These are phyloP conservation scores for Coemansia sp. DNA, from an alignment of 371 early-diverging fungal species.

Conservation along the genomic window DNA sequence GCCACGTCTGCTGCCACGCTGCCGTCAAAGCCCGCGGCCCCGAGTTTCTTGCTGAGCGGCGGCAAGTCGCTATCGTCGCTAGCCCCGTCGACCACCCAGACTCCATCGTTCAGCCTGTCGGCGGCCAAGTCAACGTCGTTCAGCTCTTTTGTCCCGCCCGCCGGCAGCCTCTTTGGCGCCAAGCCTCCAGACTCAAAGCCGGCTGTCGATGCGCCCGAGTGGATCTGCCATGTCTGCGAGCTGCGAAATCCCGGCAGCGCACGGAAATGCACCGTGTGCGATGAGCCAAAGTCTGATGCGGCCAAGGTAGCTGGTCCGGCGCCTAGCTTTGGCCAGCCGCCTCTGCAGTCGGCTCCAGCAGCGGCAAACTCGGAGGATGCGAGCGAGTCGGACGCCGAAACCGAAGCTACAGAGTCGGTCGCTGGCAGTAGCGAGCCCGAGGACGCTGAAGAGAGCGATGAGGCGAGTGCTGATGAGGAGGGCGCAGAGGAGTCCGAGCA, in stretches of 20 bases:
- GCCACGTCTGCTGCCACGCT: not conserved
- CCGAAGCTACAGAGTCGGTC: not conserved
- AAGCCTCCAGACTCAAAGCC: not conserved
- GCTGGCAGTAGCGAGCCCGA: too few species aligned
- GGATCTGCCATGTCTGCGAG: slow-evolving; percentile 31
- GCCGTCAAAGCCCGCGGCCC: not conserved
- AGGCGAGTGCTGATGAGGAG: not conserved
- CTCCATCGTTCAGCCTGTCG: not conserved
- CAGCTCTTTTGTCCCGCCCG: slow-evolving; percentile 21
- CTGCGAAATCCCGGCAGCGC: slow-evolving; percentile 11
- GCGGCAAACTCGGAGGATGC: not conserved
- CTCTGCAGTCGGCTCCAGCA: not conserved
- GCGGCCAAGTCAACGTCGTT: slow-evolving; percentile 2
- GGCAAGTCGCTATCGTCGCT: not conserved
- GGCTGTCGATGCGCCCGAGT: not conserved
- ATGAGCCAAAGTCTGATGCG: not conserved
- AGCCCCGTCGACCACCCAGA: not conserved
- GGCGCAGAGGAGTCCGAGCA: not conserved
- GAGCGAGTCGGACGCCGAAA: not conserved
- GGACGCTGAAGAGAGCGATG: too few species aligned
- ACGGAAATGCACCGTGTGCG: not conserved
- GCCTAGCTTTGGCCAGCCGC: not conserved
- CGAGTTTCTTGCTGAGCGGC: not conserved
- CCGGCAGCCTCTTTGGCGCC: not conserved
- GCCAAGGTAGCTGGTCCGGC: not conserved